Conservation (phyloP, 345 rosid species). For the Rhodamnia argentea region DNA sequence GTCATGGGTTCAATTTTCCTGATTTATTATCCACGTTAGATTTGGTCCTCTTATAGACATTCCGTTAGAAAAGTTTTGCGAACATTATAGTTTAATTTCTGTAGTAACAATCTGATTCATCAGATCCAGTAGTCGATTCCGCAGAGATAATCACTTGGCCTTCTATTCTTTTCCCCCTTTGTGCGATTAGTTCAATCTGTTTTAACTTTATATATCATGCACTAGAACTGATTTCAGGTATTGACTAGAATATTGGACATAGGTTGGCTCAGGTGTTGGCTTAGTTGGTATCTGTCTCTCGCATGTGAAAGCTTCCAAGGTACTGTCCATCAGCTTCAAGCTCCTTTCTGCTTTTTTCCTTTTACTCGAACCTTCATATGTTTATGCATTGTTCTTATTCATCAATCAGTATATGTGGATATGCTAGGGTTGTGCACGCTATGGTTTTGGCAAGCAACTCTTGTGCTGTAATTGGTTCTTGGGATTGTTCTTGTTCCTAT, state of each 20-base stretch:
- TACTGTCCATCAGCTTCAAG: not conserved
- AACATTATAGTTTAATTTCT: not conserved
- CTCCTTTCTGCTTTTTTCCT: not conserved
- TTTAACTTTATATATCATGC: not conserved
- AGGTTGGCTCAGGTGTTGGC: constrained; percentile 96
- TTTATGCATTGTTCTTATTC: not conserved
- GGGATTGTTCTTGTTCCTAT: not conserved
- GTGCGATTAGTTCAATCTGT: not conserved
- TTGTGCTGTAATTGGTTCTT: not conserved
- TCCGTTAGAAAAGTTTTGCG: not conserved
- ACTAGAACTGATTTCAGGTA: not conserved
- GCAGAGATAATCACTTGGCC: not conserved
- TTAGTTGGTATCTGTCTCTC: constrained; percentile 78
- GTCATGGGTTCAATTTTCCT: not conserved
- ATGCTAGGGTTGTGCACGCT: not conserved
- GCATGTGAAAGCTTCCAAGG: constrained; percentile 43
- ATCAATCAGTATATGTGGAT: not conserved
- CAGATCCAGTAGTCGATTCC: not conserved
- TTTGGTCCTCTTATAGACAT: not conserved
- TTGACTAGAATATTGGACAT: not conserved
- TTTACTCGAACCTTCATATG: not conserved
- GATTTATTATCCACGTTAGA: not conserved
- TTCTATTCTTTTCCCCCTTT: not conserved
- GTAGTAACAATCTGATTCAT: not conserved
- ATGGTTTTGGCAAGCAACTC: not conserved